A percentile compares a stretch with the other conserved stretches of the same genome.
phyloP scores from a whole-genome alignment of 192 early-diverging fungal genomes.

The Glomus cerebriforme region DNA sequence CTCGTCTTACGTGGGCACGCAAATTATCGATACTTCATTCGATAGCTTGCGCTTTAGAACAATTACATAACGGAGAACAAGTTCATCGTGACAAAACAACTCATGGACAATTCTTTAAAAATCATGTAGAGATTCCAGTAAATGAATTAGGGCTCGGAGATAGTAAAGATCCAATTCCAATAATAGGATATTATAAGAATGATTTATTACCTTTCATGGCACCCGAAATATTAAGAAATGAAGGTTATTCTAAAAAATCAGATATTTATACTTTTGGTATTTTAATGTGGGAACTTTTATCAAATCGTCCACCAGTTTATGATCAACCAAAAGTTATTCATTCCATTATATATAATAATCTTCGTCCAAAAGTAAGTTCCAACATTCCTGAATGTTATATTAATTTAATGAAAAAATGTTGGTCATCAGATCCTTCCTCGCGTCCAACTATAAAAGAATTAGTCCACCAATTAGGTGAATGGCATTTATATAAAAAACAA shows the following conservation, averaged over 20 bases:
- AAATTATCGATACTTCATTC: conserved; percentile 22
- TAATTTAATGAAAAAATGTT: conserved; percentile 15
- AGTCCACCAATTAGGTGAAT: neutral
- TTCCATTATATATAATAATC: neutral
- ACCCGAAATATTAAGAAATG: conserved; percentile 11
- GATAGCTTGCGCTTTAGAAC: conserved; percentile 2
- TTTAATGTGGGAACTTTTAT: conserved; percentile 27
- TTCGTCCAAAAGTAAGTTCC: neutral
- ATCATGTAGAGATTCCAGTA: conserved; percentile 14
- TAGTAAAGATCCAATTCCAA: neutral
- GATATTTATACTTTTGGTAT: conserved; percentile 27
- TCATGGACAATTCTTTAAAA: conserved; percentile 17
- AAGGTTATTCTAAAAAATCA: neutral
- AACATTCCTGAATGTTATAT: conserved; percentile 9
- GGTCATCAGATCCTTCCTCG: neutral
- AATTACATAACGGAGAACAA: neutral
- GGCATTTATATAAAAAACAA: conserved; percentile 14
- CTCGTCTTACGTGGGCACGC: conserved; percentile 11
- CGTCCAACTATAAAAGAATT: conserved; percentile 10
- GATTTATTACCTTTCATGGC: conserved; percentile 18
- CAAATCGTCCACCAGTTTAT: conserved; percentile 10
- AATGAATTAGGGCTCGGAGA: conserved; percentile 10
- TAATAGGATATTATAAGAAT: conserved; percentile 21
- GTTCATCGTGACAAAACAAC: neutral
- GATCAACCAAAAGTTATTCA: neutral